These are phyloP conservation scores for Lyophyllum atratum DNA, from an alignment of 768 basidiomycete species.

Conservation along the genomic window DNA sequence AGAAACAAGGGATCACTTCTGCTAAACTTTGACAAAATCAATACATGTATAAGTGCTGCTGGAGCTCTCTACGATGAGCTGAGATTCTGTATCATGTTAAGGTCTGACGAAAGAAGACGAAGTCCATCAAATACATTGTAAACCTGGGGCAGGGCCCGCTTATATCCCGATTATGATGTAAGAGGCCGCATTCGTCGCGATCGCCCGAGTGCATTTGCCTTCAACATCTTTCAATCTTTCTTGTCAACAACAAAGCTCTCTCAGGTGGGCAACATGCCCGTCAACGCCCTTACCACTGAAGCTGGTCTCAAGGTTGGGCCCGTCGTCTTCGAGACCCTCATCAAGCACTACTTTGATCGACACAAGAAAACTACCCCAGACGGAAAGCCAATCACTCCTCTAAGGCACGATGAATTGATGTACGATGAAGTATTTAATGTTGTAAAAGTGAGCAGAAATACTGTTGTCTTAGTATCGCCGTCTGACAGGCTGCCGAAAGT, in stretches of 20 bases:
- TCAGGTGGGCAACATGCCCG: constrained; percentile 23
- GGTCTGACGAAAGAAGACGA: too few species aligned
- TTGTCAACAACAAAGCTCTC: not conserved
- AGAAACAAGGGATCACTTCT: constrained; percentile 49
- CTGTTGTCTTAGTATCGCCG: not conserved
- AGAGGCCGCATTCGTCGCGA: too few species aligned
- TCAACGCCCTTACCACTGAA: constrained; percentile 62
- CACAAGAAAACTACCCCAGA: constrained; percentile 44
- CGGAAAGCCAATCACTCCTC: constrained; percentile 42
- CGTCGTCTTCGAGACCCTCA: constrained; percentile 71
- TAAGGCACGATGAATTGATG: constrained; percentile 74
- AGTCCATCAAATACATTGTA: too few species aligned
- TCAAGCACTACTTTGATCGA: constrained; percentile 83
- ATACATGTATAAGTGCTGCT: not conserved
- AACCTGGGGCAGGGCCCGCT: too few species aligned
- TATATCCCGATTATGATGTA: too few species aligned
- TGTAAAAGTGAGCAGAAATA: constrained; percentile 54
- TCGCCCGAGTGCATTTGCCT: too few species aligned
- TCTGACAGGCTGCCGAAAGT: constrained; percentile 35
- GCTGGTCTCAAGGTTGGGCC: constrained; percentile 71
- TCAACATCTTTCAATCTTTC: too few species aligned
- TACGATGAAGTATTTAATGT: constrained; percentile 82
- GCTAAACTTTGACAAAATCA: constrained; percentile 31
- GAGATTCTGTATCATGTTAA: too few species aligned
- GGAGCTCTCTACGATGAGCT: too few species aligned